A percentile compares a stretch with the other conserved stretches of the same genome.
Conservation (phyloP, 495 filamentous ascomycete species). For the Hypoxylon subgilvum region DNA sequence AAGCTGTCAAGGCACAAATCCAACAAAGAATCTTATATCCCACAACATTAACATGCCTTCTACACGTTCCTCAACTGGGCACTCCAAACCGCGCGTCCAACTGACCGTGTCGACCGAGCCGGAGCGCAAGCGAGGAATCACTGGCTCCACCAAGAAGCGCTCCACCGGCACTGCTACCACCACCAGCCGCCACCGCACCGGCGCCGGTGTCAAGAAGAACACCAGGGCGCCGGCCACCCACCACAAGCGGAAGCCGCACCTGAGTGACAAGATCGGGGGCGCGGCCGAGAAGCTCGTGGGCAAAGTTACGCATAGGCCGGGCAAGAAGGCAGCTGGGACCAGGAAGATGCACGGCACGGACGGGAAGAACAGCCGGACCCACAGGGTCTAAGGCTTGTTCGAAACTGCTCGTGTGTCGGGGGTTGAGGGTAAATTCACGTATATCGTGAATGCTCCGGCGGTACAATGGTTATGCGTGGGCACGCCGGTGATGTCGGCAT, state of each 20-base stretch:
- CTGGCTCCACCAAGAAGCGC: constrained; percentile 20
- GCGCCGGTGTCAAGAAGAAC: constrained; percentile 22
- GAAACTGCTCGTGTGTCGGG: too few relatives aligned
- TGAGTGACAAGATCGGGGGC: constrained; percentile 44
- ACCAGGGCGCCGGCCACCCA: constrained; percentile 41
- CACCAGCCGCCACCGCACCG: constrained; percentile 7
- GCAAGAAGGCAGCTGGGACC: constrained; percentile 44
- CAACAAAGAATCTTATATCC: neutral
- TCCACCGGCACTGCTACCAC: constrained; percentile 11
- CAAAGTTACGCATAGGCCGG: constrained; percentile 38
- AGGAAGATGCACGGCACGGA: constrained; percentile 46
- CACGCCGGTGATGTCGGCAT: too few relatives aligned
- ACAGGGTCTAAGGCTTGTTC: constrained; percentile 15
- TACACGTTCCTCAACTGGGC: constrained; percentile 41
- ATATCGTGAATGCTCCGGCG: too few relatives aligned
- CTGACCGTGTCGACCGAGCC: constrained; percentile 36
- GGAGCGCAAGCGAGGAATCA: constrained; percentile 35
- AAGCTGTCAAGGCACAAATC: too few relatives aligned
- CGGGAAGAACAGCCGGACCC: constrained; percentile 36
- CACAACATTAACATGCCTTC: constrained; percentile 33
- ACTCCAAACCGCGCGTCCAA: constrained; percentile 36
- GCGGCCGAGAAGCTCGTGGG: constrained; percentile 44
- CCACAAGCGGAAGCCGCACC: constrained; percentile 44
- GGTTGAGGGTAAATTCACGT: too few relatives aligned
- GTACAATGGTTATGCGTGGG: too few relatives aligned